Base-by-base conservation (phyloP, 1,284 basidiomycete species). In the Cerioporus squamosus region DNA sequence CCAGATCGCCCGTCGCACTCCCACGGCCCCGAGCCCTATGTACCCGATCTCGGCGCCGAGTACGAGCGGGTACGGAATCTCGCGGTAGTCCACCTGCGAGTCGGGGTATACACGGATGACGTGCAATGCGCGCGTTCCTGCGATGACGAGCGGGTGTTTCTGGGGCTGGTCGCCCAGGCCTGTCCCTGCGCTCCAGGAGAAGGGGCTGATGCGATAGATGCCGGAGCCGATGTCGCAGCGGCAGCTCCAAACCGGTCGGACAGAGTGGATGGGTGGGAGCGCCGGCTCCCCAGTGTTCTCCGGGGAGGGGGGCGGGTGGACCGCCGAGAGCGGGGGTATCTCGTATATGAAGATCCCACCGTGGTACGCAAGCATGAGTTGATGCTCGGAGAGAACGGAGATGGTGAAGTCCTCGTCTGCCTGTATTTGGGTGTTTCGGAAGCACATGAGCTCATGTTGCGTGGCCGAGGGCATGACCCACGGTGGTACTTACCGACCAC, bases 371-470 rank as follows among this genome's bases (percentile, higher is more conserved):
- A 64, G 56, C 51, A 64, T 45, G 54, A 64, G 51, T 31, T 59
- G 59, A 46, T 45, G 31, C 42, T 61, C 57, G 49, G 59, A 59
- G 36, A 64, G 57, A 42, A 64, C 56, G 8, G 62, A 64, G 43
- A 64, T 61, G 48, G 62, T 61, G 46, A 64, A 61, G 49, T 64
- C 59, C 36, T 64, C 62, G 54, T 64, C 62, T 10, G 62, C 62
- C 62, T 64, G 43, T 12, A 20, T 43, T 43, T 20, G 9, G 9
- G 18, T n/a, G n/a, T 43, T 20, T 20, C 23, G 18, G 42, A 14
- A 14, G 6, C 15, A 22, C 44, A 29, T 22, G 44, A 22, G 17
- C 42, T 24, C 17, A 33, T 2, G 18, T 20, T 6, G 24, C 10
- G 7, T 22, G 12, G 31, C 7, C 18, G 43, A 8, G 17, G 40